Evolutionary conservation across 1,284 basidiomycete genomes (phyloP).

Genomic region (Ganoderma leucocontextum): DNA sequence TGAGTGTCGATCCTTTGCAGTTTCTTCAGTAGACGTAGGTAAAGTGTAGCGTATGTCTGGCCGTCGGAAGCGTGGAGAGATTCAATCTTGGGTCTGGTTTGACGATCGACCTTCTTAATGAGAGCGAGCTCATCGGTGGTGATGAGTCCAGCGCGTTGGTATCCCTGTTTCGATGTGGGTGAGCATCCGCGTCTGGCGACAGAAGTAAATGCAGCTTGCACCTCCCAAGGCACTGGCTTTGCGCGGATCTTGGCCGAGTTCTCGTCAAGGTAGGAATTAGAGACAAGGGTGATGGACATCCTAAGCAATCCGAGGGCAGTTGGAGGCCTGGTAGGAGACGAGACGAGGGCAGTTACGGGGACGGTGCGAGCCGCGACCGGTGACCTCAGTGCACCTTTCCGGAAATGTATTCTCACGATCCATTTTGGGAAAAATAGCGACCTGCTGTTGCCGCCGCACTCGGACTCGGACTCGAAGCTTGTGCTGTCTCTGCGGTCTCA

Average conservation of each 20-base stretch:
- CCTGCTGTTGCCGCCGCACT: constrained; percentile 12
- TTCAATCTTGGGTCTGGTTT: constrained; percentile 77
- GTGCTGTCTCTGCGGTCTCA: constrained; percentile 34
- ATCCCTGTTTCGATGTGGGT: constrained; percentile 66
- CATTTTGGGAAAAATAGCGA: constrained; percentile 24
- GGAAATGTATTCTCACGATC: constrained; percentile 24
- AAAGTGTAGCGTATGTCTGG: constrained; percentile 86
- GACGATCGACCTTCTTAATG: constrained; percentile 90
- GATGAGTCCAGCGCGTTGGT: constrained; percentile 93
- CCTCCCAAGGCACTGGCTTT: constrained; percentile 97
- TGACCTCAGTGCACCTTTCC: constrained; percentile 29
- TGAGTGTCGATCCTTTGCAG: constrained; percentile 93
- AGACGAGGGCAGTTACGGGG: constrained; percentile 9
- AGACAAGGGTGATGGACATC: constrained; percentile 87
- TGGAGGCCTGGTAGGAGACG: constrained; percentile 13
- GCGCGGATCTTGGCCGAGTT: constrained; percentile 87
- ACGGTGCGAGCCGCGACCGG: constrained; percentile 15
- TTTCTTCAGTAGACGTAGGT: constrained; percentile 92
- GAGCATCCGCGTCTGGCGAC: constrained; percentile 20
- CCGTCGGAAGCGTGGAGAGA: constrained; percentile 83
- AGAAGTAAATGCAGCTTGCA: constrained; percentile 42
- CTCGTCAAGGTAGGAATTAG: constrained; percentile 90
- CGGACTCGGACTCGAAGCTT: constrained; percentile 28
- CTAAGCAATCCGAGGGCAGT: constrained; percentile 19
- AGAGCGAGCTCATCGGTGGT: constrained; percentile 90